A percentile compares a stretch with the other conserved stretches of the same genome.
phyloP scores from a whole-genome alignment of 176 grass and related monocot species.

The Phyllostachys edulis region DNA sequence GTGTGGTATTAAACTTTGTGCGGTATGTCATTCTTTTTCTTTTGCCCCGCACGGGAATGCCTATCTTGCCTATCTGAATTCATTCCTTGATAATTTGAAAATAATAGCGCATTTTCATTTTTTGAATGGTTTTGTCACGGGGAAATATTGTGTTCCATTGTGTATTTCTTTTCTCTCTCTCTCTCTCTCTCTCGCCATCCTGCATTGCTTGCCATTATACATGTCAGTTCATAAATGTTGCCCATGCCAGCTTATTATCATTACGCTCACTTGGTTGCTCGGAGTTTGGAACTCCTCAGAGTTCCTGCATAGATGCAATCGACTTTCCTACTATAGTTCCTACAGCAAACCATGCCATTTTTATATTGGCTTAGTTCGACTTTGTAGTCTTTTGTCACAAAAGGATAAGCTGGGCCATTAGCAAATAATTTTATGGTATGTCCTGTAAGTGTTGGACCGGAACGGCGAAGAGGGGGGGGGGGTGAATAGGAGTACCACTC shows the following conservation, averaged over 20 bases:
- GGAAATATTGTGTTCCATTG: background rate
- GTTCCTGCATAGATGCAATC: background rate
- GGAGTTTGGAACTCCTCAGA: background rate
- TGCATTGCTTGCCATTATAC: background rate
- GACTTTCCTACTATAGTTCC: background rate
- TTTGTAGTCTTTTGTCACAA: background rate
- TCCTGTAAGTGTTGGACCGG: too few relatives aligned
- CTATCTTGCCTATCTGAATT: background rate
- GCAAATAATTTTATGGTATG: too few relatives aligned
- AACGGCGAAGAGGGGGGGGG: too few relatives aligned
- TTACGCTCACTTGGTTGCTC: background rate
- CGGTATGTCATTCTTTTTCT: constrained; percentile 42
- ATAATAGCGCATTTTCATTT: background rate
- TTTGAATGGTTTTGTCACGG: background rate
- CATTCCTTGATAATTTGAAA: background rate
- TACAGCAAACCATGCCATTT: background rate
- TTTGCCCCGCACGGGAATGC: background rate
- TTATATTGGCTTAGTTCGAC: background rate
- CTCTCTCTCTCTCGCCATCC: background rate
- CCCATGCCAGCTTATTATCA: too few relatives aligned
- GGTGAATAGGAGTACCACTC: too few relatives aligned
- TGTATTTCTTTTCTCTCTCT: background rate
- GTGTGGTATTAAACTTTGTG: constrained; percentile 61
- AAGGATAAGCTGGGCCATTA: too few relatives aligned
- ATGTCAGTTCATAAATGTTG: background rate